A percentile compares a stretch with the other conserved stretches of the same genome.
Evolutionary conservation across 495 filamentous ascomycete species (phyloP).

Genomic region (Hypomontagnella submonticulosa): DNA sequence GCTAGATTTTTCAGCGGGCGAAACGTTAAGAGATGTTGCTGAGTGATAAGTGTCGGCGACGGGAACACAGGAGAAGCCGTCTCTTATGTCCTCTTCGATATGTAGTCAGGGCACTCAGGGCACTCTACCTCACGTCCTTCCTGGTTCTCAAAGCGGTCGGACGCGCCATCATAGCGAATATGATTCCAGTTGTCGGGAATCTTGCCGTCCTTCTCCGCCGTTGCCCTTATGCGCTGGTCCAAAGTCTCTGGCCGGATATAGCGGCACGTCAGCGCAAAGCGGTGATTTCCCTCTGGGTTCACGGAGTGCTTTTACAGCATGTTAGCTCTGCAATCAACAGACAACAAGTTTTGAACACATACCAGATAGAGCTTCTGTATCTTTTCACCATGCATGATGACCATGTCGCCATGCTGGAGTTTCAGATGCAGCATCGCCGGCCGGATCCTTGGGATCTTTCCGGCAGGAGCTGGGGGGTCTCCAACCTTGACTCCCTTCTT

Average conservation of each 20-base stretch:
- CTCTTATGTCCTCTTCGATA: no score
- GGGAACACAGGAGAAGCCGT: no score
- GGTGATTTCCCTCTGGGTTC: slow-evolving; percentile 63
- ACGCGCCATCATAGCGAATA: slow-evolving; percentile 7
- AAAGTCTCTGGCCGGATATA: slow-evolving; percentile 61
- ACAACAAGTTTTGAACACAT: slow-evolving; percentile 35
- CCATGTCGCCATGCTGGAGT: slow-evolving; percentile 80
- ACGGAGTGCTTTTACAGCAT: slow-evolving; percentile 67
- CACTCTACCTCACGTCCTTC: no score
- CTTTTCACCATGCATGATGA: slow-evolving; percentile 80
- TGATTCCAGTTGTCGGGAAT: slow-evolving; percentile 46
- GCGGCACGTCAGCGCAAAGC: slow-evolving; percentile 74
- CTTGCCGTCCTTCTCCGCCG: slow-evolving; percentile 46
- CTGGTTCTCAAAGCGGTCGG: no score
- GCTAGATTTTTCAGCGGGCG: no score
- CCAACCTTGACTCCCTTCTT: slow-evolving; percentile 68
- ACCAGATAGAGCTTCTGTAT: slow-evolving; percentile 82
- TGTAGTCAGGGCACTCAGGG: no score
- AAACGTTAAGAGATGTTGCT: no score
- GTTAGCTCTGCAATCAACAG: slow-evolving; percentile 39
- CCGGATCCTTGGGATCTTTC: slow-evolving; percentile 45
- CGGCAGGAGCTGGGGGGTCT: no score
- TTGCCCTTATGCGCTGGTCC: slow-evolving; percentile 41
- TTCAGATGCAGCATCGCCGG: slow-evolving; percentile 47
- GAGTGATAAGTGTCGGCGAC: no score